Evolutionary conservation across 441 rosid genomes (phyloP), one percentile per base, ranked within the genome.

Genomic region (Euphorbia corollata): DNA sequence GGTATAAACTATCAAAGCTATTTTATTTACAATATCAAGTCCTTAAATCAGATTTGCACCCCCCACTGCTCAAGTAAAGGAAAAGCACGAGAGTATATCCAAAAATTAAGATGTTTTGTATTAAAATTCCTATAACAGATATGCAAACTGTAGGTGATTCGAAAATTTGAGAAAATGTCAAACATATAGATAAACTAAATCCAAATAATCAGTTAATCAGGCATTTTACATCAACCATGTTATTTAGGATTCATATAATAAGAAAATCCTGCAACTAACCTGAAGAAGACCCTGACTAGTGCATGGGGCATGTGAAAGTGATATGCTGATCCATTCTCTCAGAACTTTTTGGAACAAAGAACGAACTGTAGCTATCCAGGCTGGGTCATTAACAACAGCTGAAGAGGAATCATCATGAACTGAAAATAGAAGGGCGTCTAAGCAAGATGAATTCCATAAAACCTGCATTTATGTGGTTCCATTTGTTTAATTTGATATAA

Each of bases 381-480:
- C 41, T 2, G 41, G 41, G 9, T 36, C 41, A 36, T 36, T 36
- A 36, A 36, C 41, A 36, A 36, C 41, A 36, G 41, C 41, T 36
- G 41, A 36, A 36, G 5, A 36, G 7, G 41, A 36, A 36, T 36
- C 41, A 36, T 36, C 5, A 36, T 36, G 41, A 36, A 36, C 41
- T 36, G 41, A 36, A 36, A 36, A 36, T 36, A 36, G 41, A 36
- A 36, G 41, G 41, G 89, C 82, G 76, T 92, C 99, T 55, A 92
- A 79, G 79, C 97, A 95, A 64, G 98, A 86, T 19, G 99, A 90
- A 77, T 86, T 86, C 99, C 99, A 95, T 78, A 95, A 82, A 66
- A 92, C 87, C 99, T 95, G 95, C 83, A 83, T 61, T 74, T 34
- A 71, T 56, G 41, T 27, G 69, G 55, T 63, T 64, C 64, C 54